A percentile compares a stretch with the other conserved stretches of the same genome.
Conservation (phyloP, 2,329 filamentous ascomycete species). For the Beauveria varroae region DNA sequence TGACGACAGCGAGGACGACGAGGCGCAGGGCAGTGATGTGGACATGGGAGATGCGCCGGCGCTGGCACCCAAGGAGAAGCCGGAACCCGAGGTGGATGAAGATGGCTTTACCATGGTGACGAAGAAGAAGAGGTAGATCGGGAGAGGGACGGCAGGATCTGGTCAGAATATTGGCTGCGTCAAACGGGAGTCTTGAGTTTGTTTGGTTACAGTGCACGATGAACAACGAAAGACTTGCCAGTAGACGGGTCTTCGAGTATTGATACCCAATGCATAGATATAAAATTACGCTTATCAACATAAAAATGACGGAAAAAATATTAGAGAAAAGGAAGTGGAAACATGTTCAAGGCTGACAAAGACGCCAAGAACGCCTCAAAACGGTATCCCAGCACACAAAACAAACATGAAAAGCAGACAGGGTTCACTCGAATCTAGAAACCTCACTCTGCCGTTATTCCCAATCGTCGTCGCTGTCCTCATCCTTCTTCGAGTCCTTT, state of each 20-base stretch:
- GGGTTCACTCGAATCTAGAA: too few relatives aligned
- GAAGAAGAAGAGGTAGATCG: slow-evolving; percentile 53
- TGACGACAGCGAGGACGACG: slow-evolving; percentile 44
- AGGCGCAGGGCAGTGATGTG: slow-evolving; percentile 52
- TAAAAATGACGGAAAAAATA: not conserved
- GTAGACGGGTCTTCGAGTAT: not conserved
- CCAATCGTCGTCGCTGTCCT: slow-evolving; percentile 70
- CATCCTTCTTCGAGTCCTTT: slow-evolving; percentile 46
- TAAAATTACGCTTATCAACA: slow-evolving; percentile 1
- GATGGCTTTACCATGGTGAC: slow-evolving; percentile 75
- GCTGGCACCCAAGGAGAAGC: slow-evolving; percentile 51
- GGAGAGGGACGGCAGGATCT: not conserved
- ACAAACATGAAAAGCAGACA: not conserved
- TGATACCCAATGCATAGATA: slow-evolving; percentile 15
- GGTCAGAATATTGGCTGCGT: not conserved
- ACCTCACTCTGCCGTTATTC: slow-evolving; percentile 40
- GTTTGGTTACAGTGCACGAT: not conserved
- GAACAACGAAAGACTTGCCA: not conserved
- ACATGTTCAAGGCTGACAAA: not conserved
- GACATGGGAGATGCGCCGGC: slow-evolving; percentile 59
- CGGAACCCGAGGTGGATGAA: slow-evolving; percentile 66
- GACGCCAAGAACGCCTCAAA: slow-evolving; percentile 5
- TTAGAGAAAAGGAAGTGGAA: not conserved
- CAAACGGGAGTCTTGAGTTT: not conserved
- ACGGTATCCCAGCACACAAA: not conserved